Evolutionary conservation across 2,329 filamentous ascomycete species (phyloP).

Genomic region (Clarireedia monteithiana): DNA sequence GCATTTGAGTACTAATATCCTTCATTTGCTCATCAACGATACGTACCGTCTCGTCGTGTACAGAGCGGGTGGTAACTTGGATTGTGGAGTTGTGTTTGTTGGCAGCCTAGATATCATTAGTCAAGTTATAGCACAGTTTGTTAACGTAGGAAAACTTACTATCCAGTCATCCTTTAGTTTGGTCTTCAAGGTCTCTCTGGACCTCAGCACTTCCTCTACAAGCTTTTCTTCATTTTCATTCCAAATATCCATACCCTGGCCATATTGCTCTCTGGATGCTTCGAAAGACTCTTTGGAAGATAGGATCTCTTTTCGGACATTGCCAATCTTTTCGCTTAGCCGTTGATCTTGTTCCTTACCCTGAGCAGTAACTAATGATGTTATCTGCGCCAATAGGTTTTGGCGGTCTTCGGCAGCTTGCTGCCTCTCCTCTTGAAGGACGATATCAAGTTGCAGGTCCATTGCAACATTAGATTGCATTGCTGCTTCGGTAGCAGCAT

Average conservation of each 20-base stretch:
- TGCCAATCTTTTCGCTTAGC: conserved; percentile 53
- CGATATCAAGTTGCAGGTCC: conserved; percentile 57
- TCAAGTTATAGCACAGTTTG: not conserved
- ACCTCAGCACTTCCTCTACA: conserved; percentile 62
- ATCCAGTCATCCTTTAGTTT: conserved; percentile 84
- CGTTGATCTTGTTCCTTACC: conserved; percentile 67
- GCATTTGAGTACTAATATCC: conserved; percentile 83
- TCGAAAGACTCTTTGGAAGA: conserved; percentile 59
- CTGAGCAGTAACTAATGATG: conserved; percentile 65
- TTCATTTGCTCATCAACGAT: conserved; percentile 85
- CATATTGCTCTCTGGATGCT: conserved; percentile 57
- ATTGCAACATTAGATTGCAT: conserved; percentile 61
- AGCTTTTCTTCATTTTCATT: conserved; percentile 59
- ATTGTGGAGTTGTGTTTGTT: conserved; percentile 78
- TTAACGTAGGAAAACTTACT: conserved; percentile 40
- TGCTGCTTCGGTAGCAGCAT: conserved; percentile 59
- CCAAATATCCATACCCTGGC: conserved; percentile 68
- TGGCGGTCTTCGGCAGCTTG: conserved; percentile 67
- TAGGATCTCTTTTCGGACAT: conserved; percentile 56
- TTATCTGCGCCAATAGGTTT: conserved; percentile 68
- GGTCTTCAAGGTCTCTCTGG: conserved; percentile 69
- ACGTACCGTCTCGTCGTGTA: conserved; percentile 82
- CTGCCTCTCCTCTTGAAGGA: conserved; percentile 68
- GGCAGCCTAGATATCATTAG: conserved; percentile 44
- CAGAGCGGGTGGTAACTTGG: conserved; percentile 72